Conservation (phyloP, 768 basidiomycete genomes). For the Mycena chlorophos region DNA sequence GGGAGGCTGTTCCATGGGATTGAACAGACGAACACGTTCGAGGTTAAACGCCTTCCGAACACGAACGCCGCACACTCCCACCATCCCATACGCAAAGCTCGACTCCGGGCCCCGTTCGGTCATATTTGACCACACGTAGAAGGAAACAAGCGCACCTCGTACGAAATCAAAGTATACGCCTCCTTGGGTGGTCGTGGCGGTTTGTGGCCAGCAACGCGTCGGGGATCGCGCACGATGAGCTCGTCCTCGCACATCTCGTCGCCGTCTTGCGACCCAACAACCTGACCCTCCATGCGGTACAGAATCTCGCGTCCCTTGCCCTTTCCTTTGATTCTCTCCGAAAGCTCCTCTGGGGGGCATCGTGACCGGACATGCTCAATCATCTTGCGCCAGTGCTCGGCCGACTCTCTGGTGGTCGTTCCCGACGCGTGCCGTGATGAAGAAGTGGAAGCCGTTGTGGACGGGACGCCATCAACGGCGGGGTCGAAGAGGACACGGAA, state of each 20-base stretch:
- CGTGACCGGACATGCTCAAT: slow-evolving; percentile 43
- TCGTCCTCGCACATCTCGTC: slow-evolving; percentile 37
- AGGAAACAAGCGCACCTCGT: slow-evolving; percentile 17
- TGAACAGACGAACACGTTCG: no score
- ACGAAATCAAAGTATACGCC: slow-evolving; percentile 14
- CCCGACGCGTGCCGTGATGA: slow-evolving; percentile 24
- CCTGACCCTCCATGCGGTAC: slow-evolving; percentile 55
- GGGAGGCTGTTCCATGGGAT: no score
- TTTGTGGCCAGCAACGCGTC: slow-evolving; percentile 19
- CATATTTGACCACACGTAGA: no score
- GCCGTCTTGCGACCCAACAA: slow-evolving; percentile 60
- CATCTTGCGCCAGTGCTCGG: slow-evolving; percentile 35
- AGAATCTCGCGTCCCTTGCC: slow-evolving; percentile 63
- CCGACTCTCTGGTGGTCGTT: slow-evolving; percentile 10
- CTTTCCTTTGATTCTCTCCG: slow-evolving; percentile 59
- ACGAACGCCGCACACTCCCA: no score
- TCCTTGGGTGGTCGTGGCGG: slow-evolving; percentile 34
- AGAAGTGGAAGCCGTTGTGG: slow-evolving; percentile 21
- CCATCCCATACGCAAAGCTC: no score
- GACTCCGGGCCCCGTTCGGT: no score
- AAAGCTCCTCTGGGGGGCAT: slow-evolving; percentile 26
- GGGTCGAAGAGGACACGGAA: slow-evolving; percentile 71
- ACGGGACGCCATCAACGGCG: slow-evolving; percentile 44
- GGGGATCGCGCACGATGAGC: slow-evolving; percentile 27
- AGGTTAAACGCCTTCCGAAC: no score